Evolutionary conservation across 108 stramenopile species (phyloP).

Genomic region (Cyclostephanos invisitatus): DNA sequence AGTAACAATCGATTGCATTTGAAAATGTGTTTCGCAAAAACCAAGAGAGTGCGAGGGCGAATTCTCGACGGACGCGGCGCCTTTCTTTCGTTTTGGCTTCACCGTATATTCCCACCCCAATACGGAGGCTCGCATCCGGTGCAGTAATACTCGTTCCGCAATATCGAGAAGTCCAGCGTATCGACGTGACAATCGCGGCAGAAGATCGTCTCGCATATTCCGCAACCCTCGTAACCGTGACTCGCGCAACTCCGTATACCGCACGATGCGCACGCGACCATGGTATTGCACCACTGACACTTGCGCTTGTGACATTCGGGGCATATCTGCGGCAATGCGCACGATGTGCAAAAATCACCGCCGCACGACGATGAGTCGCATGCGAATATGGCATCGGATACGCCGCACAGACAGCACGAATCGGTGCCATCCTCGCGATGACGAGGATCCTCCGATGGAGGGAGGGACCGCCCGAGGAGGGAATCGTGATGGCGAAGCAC

Average conservation of each 20-base stretch:
- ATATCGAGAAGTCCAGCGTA: conserved; percentile 4
- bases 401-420: conserved; percentile 7
- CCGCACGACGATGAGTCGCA: conserved; percentile 13
- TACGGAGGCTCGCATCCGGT: too few species aligned
- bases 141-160: conserved; percentile 16
- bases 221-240: conserved; percentile 14
- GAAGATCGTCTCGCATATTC: neutral
- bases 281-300: conserved; percentile 29
- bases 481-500: neutral
- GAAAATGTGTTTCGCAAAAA: too few species aligned
- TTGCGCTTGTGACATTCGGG: conserved; percentile 5
- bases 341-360: conserved; percentile 3
- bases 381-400: neutral
- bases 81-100: too few species aligned
- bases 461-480: neutral
- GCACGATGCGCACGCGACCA: conserved; percentile 12
- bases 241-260: conserved; percentile 22
- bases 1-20: too few species aligned
- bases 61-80: too few species aligned
- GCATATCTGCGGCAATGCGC: conserved; percentile 16
- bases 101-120: neutral
- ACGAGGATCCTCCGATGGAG: neutral
- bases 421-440: neutral
- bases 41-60: too few species aligned
- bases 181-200: conserved; percentile 16